phyloP scores from a whole-genome alignment of 2,329 filamentous ascomycete genomes.

The Aspergillus jensenii region DNA sequence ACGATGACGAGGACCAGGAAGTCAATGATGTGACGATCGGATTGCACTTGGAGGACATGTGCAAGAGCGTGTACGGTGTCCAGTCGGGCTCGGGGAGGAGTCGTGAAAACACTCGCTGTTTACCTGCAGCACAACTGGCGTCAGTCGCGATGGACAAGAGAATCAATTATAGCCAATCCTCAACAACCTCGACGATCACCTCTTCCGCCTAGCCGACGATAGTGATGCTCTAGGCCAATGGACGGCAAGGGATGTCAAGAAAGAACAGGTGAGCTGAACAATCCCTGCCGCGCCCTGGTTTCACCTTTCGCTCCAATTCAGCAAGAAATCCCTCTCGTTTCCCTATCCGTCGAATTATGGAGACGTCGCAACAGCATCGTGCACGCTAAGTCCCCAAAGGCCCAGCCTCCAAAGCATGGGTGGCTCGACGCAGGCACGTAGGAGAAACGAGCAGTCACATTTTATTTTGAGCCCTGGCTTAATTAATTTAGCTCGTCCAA shows the following conservation, averaged over 20 bases:
- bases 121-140: neutral
- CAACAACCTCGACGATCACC: conserved; percentile 1
- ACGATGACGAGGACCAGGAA: conserved; percentile 1
- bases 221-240: conserved; percentile 10
- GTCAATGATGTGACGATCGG: neutral
- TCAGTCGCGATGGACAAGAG: neutral
- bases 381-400: neutral
- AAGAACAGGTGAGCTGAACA: conserved; percentile 13
- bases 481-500: neutral
- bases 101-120: neutral
- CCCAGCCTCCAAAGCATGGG: neutral
- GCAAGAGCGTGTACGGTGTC: neutral
- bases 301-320: conserved; percentile 4
- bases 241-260: conserved; percentile 10
- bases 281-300: conserved; percentile 12
- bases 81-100: neutral
- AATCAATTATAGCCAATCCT: conserved; percentile 5
- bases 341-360: neutral
- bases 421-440: neutral
- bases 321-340: conserved; percentile 1
- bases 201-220: conserved; percentile 3
- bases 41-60: neutral
- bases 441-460: conserved; percentile 5
- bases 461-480: neutral
- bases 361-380: conserved; percentile 6